Base-by-base conservation (phyloP, 1,139 yeast genomes). In the Zygosaccharomyces pseudobailii region DNA sequence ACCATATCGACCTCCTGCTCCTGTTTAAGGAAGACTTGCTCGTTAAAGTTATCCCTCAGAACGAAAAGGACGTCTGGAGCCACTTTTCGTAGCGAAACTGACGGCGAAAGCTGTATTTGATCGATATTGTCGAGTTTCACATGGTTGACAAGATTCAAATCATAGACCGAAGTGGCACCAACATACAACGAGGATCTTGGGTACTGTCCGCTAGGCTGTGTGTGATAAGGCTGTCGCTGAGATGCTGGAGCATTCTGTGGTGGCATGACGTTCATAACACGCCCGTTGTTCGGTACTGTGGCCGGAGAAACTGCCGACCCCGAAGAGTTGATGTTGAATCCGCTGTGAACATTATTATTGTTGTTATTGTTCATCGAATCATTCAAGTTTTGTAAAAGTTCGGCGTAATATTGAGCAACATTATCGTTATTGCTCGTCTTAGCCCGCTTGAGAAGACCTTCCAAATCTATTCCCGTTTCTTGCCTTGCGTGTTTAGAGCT, bases 101-200 rank as follows among this genome's bases (percentile, higher is more conserved):
- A 65, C 40, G 75, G 74, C 49, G 77, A 80, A 47, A 84, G 66
- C 61, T 80, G 82, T 27, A 82, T 76, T 61, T 82, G 89, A 58
- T 83, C 88, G 40, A 82, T 78, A 56, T 78, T 72, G 63, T 66
- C 82, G 65, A 67, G 72, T 61, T 66, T 66, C 42, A 83, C 78
- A 45, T 74, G 67, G 51, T 81, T 79, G 27, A 83, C 65, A 27
- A 83, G 69, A 41, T 77, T 72, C 13, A 76, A 69, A 61, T 84
- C 90, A 60, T 78, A 83, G 43, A 82, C 71, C 34, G 87, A 82
- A 0, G 89, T 82, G 1, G 89, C 80, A 0, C 94, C 94, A 25
- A 84, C 80, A 58, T 80, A 84, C 60, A 84, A 84, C 31, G 88
- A 81, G 0, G 90, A 84, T 47, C 92, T 68, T 1, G 94, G 92